Percentiles rank a stretch among this genome's conserved stretches.
Conservation (phyloP, 2,329 filamentous ascomycete species). For the Pseudogymnoascus sp. region DNA sequence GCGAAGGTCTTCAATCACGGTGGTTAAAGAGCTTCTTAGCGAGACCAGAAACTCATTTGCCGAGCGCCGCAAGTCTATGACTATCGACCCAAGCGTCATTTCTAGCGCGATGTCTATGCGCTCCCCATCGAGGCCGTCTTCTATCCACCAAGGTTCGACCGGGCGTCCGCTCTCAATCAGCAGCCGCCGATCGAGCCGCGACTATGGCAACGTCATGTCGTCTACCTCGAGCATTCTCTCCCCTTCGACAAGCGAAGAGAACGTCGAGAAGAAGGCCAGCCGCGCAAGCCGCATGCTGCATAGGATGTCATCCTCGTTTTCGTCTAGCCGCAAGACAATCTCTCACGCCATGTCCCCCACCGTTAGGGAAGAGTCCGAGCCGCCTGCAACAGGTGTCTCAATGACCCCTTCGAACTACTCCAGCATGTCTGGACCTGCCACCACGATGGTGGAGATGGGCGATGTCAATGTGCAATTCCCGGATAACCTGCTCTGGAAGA, state of each 20-base stretch:
- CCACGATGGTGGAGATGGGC: constrained; percentile 38
- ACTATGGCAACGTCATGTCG: constrained; percentile 26
- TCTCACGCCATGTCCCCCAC: constrained; percentile 29
- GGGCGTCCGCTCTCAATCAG: constrained; percentile 57
- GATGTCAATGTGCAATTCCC: constrained; percentile 97
- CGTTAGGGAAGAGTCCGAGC: constrained; percentile 32
- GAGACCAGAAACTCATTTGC: constrained; percentile 47
- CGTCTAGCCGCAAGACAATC: constrained; percentile 36
- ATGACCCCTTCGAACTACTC: constrained; percentile 18
- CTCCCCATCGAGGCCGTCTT: constrained; percentile 38
- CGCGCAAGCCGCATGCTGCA: constrained; percentile 47
- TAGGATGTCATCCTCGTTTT: constrained; percentile 54
- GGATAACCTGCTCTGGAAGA: constrained; percentile 93
- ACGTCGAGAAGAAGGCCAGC: constrained; percentile 45
- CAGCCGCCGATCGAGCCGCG: constrained; percentile 39
- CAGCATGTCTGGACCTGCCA: constrained; percentile 37
- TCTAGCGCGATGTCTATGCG: constrained; percentile 32
- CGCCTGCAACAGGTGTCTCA: constrained; percentile 17
- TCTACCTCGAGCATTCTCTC: constrained; percentile 33
- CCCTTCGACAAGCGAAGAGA: constrained; percentile 39
- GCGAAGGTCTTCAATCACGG: constrained; percentile 51
- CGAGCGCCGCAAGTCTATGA: constrained; percentile 37
- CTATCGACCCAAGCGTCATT: constrained; percentile 34
- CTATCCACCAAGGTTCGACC: constrained; percentile 35
- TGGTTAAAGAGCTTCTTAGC: constrained; percentile 49